Evolutionary conservation across 2,329 filamentous ascomycete genomes (phyloP).

Genomic region (Apiospora marii): DNA sequence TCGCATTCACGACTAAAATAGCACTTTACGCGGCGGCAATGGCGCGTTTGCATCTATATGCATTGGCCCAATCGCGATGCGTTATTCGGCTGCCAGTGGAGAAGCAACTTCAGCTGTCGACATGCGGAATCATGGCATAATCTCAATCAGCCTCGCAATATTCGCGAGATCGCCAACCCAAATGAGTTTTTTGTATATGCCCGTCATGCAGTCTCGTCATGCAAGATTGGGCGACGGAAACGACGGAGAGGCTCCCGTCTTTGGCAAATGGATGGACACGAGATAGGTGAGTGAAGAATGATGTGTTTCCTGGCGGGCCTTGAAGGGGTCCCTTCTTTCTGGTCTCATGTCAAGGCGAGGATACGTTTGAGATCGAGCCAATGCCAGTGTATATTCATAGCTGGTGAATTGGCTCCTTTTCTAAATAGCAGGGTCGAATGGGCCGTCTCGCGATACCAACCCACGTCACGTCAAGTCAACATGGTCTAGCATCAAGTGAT

Average conservation of each 20-base stretch:
- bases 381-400: background rate
- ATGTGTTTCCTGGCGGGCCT: background rate
- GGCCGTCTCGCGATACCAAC: conserved; percentile 17
- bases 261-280: background rate
- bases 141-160: conserved; percentile 5
- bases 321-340: background rate
- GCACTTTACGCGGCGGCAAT: background rate
- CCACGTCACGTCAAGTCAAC: conserved; percentile 14
- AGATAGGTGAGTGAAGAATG: background rate
- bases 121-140: conserved; percentile 14
- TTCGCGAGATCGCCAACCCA: background rate
- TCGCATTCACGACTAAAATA: conserved; percentile 13
- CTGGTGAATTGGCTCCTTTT: conserved; percentile 4
- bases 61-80: conserved; percentile 7
- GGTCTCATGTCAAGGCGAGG: background rate
- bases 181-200: background rate
- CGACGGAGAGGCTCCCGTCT: background rate
- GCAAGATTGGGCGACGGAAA: background rate
- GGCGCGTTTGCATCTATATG: background rate
- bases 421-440: conserved; percentile 2
- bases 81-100: conserved; percentile 6
- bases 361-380: background rate
- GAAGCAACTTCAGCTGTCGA: conserved; percentile 4
- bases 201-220: conserved; percentile 3
- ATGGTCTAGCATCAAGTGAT: conserved; percentile 11